Percentiles rank a stretch among this genome's conserved stretches.
phyloP scores from a whole-genome alignment of 106 monocot species.

The Apostasia shenzhenica region DNA sequence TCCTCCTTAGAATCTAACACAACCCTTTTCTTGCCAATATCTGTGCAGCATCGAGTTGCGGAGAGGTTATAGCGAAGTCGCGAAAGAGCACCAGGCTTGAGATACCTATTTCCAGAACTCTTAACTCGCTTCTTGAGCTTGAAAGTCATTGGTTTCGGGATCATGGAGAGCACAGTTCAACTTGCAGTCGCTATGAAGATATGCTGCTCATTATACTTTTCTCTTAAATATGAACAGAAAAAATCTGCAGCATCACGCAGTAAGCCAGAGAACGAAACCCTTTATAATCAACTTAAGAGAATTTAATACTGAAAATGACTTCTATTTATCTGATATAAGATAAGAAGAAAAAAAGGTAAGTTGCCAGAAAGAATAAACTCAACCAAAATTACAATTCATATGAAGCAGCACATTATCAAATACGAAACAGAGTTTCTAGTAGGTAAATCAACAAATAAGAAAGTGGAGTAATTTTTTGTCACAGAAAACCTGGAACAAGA shows the following conservation, averaged over 20 bases:
- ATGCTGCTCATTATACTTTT: neutral
- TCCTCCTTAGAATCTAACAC: conserved; percentile 35
- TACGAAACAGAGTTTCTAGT: no score
- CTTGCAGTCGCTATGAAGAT: conserved; percentile 2
- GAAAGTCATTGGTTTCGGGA: conserved; percentile 32
- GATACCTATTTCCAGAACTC: conserved; percentile 49
- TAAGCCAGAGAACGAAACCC: neutral
- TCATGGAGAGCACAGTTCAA: conserved; percentile 9
- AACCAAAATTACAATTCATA: neutral
- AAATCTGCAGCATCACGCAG: neutral
- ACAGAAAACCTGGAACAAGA: no score
- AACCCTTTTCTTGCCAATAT: conserved; percentile 77
- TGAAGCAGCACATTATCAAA: no score
- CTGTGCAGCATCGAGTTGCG: conserved; percentile 48
- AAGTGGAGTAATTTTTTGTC: no score
- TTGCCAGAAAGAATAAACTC: neutral
- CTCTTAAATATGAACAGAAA: neutral
- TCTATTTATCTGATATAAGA: neutral
- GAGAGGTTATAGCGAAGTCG: conserved; percentile 50
- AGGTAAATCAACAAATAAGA: no score
- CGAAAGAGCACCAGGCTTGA: conserved; percentile 74
- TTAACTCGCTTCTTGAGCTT: conserved; percentile 64
- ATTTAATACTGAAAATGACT: no score
- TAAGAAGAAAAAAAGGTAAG: neutral
- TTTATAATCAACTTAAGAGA: neutral